Conservation (phyloP, 106 monocot species). For the Iris macrosiphon region DNA sequence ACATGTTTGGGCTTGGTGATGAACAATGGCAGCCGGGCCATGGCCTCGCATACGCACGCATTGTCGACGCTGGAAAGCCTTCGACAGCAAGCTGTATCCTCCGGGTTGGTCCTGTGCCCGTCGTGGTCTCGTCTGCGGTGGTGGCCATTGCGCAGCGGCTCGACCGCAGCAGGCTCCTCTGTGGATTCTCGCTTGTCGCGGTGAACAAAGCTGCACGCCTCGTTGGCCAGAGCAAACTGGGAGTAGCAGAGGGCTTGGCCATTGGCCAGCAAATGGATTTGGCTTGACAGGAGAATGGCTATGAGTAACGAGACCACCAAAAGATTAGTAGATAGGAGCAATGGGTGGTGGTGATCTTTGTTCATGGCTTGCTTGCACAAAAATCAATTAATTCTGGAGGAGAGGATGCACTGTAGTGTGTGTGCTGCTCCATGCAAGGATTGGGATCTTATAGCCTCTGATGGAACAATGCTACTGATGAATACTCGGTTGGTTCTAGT, state of each 20-base stretch:
- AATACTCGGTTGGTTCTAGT: not conserved
- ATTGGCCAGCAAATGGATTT: not conserved
- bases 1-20: slow-evolving; percentile 22
- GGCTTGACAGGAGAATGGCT: not conserved
- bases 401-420: not conserved
- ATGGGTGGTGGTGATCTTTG: not conserved
- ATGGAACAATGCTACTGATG: not conserved
- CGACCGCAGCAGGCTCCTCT: too few species aligned
- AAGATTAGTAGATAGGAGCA: not conserved
- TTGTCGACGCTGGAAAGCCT: slow-evolving; percentile 24
- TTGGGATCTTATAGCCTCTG: not conserved
- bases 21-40: slow-evolving; percentile 20
- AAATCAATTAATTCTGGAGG: not conserved
- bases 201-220: slow-evolving; percentile 17
- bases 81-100: slow-evolving; percentile 23
- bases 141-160: not conserved
- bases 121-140: not conserved
- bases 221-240: slow-evolving; percentile 23
- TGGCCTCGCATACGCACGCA: slow-evolving; percentile 25
- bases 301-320: not conserved
- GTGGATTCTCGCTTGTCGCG: too few species aligned
- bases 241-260: slow-evolving; percentile 29
- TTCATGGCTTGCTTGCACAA: not conserved
- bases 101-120: not conserved
- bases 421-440: not conserved